A percentile compares a stretch with the other conserved stretches of the same genome.
Evolutionary conservation across 2,329 filamentous ascomycete genomes (phyloP).

Genomic region (Claviceps cyperi): DNA sequence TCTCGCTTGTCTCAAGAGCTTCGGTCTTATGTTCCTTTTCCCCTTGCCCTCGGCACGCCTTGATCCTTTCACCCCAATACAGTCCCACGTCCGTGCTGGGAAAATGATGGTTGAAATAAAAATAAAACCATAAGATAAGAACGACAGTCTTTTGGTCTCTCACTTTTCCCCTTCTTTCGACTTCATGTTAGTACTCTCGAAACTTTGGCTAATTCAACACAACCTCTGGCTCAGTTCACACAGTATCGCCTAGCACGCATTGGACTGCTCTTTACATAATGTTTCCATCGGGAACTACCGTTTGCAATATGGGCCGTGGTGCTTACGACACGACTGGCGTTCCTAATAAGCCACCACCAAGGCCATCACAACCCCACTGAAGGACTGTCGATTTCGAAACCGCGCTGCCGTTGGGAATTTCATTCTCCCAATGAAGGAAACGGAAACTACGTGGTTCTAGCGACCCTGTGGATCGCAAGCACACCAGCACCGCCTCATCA

Average conservation of each 20-base stretch:
- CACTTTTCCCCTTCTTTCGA: too few relatives aligned
- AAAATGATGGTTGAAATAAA: background rate
- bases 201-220: background rate
- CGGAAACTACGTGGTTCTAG: background rate
- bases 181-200: background rate
- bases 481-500: background rate
- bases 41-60: background rate
- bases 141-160: background rate
- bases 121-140: slow-evolving; percentile 2
- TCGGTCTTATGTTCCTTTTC: background rate
- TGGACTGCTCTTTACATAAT: slow-evolving; percentile 17
- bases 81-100: background rate
- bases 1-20: slow-evolving; percentile 7
- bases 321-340: slow-evolving; percentile 38
- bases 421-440: background rate
- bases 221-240: background rate
- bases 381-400: slow-evolving; percentile 7
- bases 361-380: slow-evolving; percentile 23
- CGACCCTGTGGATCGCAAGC: background rate
- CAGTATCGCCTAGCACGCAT: slow-evolving; percentile 1
- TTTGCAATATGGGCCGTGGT: slow-evolving; percentile 34
- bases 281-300: slow-evolving; percentile 19
- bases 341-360: slow-evolving; percentile 31
- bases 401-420: background rate
- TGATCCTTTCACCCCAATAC: background rate